phyloP scores from a whole-genome alignment of 257 asterid genomes.

The Forsythia suspensa region DNA sequence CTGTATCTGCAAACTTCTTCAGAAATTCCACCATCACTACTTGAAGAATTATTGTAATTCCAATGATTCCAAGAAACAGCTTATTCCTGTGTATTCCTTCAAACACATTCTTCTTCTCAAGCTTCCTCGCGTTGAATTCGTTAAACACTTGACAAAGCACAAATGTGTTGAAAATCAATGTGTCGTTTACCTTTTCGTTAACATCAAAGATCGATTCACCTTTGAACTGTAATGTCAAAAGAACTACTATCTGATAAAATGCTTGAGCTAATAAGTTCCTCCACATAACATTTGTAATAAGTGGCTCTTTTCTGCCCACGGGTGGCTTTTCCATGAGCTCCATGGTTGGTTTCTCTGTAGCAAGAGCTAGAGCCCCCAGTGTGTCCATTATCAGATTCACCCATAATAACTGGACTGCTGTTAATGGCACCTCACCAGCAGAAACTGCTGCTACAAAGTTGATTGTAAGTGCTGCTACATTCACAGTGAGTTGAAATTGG shows the following conservation, averaged over 20 bases:
- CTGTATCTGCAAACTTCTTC: constrained; percentile 38
- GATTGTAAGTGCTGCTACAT: constrained; percentile 53
- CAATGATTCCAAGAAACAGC: constrained; percentile 36
- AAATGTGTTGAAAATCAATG: constrained; percentile 27
- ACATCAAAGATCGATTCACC: constrained; percentile 37
- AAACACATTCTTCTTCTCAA: constrained; percentile 35
- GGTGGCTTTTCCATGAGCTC: constrained; percentile 50
- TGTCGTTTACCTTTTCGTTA: constrained; percentile 34
- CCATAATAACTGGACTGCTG: constrained; percentile 66
- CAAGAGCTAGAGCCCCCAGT: constrained; percentile 49
- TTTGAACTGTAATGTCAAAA: constrained; percentile 37
- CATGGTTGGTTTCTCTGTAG: constrained; percentile 46
- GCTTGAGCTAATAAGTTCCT: constrained; percentile 49
- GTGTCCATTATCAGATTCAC: constrained; percentile 53
- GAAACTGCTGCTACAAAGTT: constrained; percentile 62
- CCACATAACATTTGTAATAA: constrained; percentile 52
- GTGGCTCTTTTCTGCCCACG: constrained; percentile 42
- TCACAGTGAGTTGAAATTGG: constrained; percentile 64
- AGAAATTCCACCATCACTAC: constrained; percentile 39
- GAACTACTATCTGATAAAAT: constrained; percentile 35
- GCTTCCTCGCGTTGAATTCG: constrained; percentile 30
- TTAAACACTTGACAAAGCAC: constrained; percentile 39
- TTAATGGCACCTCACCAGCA: constrained; percentile 62
- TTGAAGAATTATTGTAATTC: constrained; percentile 33
- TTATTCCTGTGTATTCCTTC: constrained; percentile 37